Base-by-base conservation (phyloP, 257 asterid species). In the Gentiana straminea region DNA sequence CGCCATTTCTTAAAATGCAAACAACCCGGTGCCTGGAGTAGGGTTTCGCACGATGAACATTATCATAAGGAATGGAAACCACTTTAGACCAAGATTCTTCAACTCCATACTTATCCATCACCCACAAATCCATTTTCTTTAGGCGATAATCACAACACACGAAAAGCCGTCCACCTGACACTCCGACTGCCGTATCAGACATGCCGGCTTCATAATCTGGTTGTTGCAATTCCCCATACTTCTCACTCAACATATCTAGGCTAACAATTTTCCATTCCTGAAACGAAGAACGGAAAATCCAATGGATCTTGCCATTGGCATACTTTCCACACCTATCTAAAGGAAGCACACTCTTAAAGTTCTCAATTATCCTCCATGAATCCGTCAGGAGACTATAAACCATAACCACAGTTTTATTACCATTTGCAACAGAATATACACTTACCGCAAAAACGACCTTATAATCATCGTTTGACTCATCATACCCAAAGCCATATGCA, bases 381-480 rank as follows among this genome's bases (percentile, higher is more conserved):
- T 24, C 24, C 8, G 41, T 55, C 53, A 62, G 80, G 73, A 73
- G 37, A 59, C 90, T 74, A 39, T 78, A 84, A 32, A 82, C 70
- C 47, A 39, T 65, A 32, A 80, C 81, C 41, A 49, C 61, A 52
- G 59, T 43, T 59, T 56, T 78, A 54, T 57, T 62, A 3, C 34
- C 67, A 48, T 58, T 59, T n/a, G 54, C 44, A 33, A 41, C 33
- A 43, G 33, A 52, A 10, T 61, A 61, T 1, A 51, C 39, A 38
- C 65, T 63, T 52, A 67, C 71, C 50, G 81, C 54, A 1, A 64
- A 75, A 57, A 84, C 89, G n/a, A 80, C 74, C 49, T 84, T 86
- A 56, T 84, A 24, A 24, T 24, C 24, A 24, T 24, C 24, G 24
- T 24, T 24, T 24, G 24, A 24, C 24, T 24, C 24, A 24, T 24